Conservation (phyloP, 2,329 filamentous ascomycete genomes). For the Aspergillus fischeri region DNA sequence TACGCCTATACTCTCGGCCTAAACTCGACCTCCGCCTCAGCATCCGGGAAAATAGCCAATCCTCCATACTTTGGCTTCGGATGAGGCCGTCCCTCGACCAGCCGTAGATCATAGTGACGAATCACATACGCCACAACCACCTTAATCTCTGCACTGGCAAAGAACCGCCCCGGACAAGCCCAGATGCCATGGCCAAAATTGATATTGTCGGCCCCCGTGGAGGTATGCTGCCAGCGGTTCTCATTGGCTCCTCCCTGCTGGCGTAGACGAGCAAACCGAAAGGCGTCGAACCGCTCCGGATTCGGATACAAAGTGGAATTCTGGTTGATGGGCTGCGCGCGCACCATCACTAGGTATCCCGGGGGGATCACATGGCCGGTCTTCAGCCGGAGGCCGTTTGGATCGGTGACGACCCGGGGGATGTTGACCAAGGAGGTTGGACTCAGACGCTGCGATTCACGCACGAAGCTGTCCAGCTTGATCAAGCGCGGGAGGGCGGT, state of each 20-base stretch:
- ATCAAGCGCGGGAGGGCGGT: neutral
- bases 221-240: neutral
- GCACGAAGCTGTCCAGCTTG: neutral
- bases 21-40: neutral
- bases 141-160: slow-evolving; percentile 23
- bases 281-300: neutral
- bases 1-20: neutral
- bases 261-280: neutral
- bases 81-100: neutral
- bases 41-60: neutral
- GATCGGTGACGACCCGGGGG: neutral
- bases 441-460: neutral
- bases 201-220: neutral
- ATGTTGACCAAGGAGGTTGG: neutral
- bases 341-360: neutral
- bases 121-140: slow-evolving; percentile 4
- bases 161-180: slow-evolving; percentile 27
- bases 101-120: neutral
- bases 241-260: neutral
- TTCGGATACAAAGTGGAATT: neutral
- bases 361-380: neutral
- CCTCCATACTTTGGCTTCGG: neutral
- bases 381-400: neutral
- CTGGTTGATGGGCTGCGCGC: neutral
- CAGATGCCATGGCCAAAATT: neutral